These are phyloP conservation scores for Candida neerlandica DNA, from an alignment of 1,139 yeast genomes.

Conservation along the genomic window DNA sequence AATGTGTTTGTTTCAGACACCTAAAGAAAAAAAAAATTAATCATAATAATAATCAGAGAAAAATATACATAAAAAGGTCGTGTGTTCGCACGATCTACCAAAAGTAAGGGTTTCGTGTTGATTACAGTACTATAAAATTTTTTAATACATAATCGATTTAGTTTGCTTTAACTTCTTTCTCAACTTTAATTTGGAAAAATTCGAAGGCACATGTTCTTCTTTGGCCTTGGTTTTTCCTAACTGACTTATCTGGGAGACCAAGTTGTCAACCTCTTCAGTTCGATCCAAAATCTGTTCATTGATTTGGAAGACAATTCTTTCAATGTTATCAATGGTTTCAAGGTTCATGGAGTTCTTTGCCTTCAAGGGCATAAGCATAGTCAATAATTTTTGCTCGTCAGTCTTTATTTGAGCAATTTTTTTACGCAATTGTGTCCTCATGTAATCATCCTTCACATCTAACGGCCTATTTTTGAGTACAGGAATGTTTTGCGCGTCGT, in stretches of 20 bases:
- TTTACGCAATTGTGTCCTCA: constrained; percentile 22
- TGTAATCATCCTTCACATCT: constrained; percentile 23
- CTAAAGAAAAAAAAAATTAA: constrained; percentile 1
- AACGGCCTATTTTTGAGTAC: constrained; percentile 22
- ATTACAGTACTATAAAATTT: background rate
- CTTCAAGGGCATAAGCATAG: constrained; percentile 30
- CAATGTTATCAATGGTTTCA: constrained; percentile 23
- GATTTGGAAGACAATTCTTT: constrained; percentile 25
- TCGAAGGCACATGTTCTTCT: background rate
- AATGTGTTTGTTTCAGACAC: background rate
- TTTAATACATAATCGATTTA: constrained; percentile 2
- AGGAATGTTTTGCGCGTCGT: constrained; percentile 10
- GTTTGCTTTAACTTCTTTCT: constrained; percentile 11
- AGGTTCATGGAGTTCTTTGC: constrained; percentile 19
- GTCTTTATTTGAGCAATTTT: constrained; percentile 21
- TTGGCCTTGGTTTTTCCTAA: constrained; percentile 9
- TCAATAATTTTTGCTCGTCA: constrained; percentile 22
- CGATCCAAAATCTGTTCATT: constrained; percentile 22
- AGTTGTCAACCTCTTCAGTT: constrained; percentile 18
- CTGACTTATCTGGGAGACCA: constrained; percentile 14
- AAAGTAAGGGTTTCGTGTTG: background rate
- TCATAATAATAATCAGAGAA: background rate
- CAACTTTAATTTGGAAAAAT: constrained; percentile 12
- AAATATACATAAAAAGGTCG: background rate
- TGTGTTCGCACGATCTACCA: background rate